Percentiles rank a stretch among this genome's conserved stretches.
These are phyloP conservation scores for Stephanodiscus minutulus DNA, from an alignment of 108 stramenopile species.

Conservation along the genomic window DNA sequence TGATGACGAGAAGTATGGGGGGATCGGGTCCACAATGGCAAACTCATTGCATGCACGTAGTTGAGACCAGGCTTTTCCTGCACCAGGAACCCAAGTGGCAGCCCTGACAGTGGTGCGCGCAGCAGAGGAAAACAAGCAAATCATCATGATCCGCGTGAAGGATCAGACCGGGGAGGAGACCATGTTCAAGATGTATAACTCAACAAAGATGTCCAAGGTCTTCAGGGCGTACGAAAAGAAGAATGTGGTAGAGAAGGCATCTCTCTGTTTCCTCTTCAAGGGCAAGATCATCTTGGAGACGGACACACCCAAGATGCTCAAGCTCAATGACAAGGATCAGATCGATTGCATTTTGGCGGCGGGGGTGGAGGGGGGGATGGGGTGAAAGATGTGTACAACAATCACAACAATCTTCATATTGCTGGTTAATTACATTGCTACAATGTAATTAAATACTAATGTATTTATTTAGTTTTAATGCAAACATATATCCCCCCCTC, in stretches of 20 bases:
- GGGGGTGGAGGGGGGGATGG: neutral
- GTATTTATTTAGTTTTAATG: too few relatives aligned
- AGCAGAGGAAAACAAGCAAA: conserved; percentile 24
- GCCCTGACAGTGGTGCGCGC: too few relatives aligned
- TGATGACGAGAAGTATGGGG: too few relatives aligned
- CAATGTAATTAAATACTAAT: too few relatives aligned
- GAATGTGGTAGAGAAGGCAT: conserved; percentile 60
- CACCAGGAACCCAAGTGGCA: too few relatives aligned
- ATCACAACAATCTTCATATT: conserved; percentile 3
- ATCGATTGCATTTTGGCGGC: conserved; percentile 76
- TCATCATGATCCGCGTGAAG: conserved; percentile 51
- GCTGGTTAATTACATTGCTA: too few relatives aligned
- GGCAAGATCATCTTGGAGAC: conserved; percentile 63
- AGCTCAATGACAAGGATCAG: conserved; percentile 85
- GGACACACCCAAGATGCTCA: conserved; percentile 66
- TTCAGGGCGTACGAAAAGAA: conserved; percentile 67
- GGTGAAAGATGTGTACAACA: neutral
- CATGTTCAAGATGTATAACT: conserved; percentile 83
- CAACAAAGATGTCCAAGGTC: conserved; percentile 79
- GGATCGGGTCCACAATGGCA: too few relatives aligned
- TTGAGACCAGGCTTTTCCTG: too few relatives aligned
- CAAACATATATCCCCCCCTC: too few relatives aligned
- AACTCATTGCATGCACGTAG: too few relatives aligned
- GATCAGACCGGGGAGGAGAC: conserved; percentile 77
- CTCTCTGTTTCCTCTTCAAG: conserved; percentile 78